A percentile compares a stretch with the other conserved stretches of the same genome.
phyloP scores from a whole-genome alignment of 306 rosid genomes.

The Abrus pulchellus region DNA sequence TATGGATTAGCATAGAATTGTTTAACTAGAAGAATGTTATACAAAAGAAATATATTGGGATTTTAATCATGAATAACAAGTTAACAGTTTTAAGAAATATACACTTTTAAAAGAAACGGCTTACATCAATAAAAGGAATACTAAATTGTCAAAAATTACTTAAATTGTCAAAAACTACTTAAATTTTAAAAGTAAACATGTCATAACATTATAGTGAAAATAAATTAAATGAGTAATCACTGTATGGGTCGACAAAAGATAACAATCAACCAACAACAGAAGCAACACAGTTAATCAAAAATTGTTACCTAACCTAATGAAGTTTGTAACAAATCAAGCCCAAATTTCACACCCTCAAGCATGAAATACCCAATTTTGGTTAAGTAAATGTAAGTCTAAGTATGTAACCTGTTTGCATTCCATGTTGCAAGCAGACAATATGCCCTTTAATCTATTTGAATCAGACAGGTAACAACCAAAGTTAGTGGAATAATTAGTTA shows the following conservation, averaged over 20 bases:
- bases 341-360: constrained; percentile 2
- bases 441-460: not conserved
- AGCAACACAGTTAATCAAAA: constrained; percentile 30
- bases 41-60: not conserved
- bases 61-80: constrained; percentile 5
- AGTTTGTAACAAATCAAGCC: constrained; percentile 25
- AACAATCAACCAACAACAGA: constrained; percentile 12
- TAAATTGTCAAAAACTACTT: not conserved
- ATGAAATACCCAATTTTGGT: constrained; percentile 4
- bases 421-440: constrained; percentile 19
- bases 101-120: constrained; percentile 2
- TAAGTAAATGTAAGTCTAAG: constrained; percentile 8
- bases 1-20: constrained; percentile 43
- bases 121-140: constrained; percentile 26
- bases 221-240: not conserved
- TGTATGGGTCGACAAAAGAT: constrained; percentile 10
- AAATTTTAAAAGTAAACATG: not conserved
- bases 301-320: not conserved
- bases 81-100: not conserved
- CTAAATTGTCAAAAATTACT: not conserved
- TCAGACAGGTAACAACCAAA: no score
- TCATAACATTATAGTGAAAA: not conserved
- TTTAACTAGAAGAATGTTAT: constrained; percentile 33
- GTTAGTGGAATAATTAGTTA: no score
- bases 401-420: not conserved